phyloP scores from a whole-genome alignment of 768 basidiomycete genomes.

The Cystobasidium tubakii region DNA sequence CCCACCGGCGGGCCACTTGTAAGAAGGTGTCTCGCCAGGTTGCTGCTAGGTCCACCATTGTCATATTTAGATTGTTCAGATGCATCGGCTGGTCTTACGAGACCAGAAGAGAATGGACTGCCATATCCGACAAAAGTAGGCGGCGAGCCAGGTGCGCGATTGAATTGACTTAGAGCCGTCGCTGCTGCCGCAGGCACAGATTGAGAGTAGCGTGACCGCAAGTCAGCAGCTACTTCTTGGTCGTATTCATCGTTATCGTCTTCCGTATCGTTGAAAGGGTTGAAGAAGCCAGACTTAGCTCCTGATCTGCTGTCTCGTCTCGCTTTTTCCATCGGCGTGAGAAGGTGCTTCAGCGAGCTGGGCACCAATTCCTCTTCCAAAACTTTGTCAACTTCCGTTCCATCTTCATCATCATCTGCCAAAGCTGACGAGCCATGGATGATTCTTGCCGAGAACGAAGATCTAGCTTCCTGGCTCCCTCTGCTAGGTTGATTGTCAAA shows the following conservation, averaged over 20 bases:
- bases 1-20: neutral
- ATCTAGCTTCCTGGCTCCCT: neutral
- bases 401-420: constrained; percentile 25
- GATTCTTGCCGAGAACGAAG: neutral
- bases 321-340: constrained; percentile 26
- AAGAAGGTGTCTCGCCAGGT: neutral
- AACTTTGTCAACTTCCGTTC: constrained; percentile 9
- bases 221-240: neutral
- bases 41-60: neutral
- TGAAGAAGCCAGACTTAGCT: constrained; percentile 28
- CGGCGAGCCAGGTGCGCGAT: constrained; percentile 22
- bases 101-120: neutral
- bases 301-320: constrained; percentile 5
- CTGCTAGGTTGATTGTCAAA: neutral
- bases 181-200: constrained; percentile 9
- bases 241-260: constrained; percentile 22
- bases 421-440: neutral
- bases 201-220: constrained; percentile 6
- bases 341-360: constrained; percentile 31
- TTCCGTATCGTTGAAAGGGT: constrained; percentile 30
- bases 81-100: neutral
- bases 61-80: neutral
- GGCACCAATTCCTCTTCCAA: constrained; percentile 31
- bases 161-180: neutral
- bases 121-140: constrained; percentile 9